A percentile compares a stretch with the other conserved stretches of the same genome.
phyloP scores from a whole-genome alignment of 441 rosid genomes.

The Raphanus hybrid region DNA sequence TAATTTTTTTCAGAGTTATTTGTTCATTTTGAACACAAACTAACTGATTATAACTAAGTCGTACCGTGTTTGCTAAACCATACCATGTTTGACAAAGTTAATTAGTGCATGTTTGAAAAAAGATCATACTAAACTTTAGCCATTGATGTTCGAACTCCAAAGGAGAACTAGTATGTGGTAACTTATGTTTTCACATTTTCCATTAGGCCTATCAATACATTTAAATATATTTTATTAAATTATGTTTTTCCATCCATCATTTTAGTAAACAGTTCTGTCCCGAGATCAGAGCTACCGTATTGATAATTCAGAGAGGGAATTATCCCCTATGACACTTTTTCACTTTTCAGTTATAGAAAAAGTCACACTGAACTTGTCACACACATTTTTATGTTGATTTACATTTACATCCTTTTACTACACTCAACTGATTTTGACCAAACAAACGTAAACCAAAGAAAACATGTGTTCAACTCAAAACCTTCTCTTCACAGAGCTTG shows the following conservation, averaged over 20 bases:
- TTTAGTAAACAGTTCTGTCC: background rate
- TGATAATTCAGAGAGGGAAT: no score
- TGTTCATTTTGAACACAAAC: background rate
- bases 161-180: background rate
- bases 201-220: background rate
- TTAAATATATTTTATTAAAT: no score
- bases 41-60: background rate
- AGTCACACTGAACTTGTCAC: no score
- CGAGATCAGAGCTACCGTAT: background rate
- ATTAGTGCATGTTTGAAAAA: background rate
- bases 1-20: background rate
- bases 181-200: background rate
- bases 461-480: no score
- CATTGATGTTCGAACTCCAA: background rate
- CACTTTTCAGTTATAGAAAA: no score
- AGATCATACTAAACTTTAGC: background rate
- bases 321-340: no score
- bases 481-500: no score
- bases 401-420: no score
- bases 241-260: background rate
- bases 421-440: no score
- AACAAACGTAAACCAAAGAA: no score
- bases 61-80: background rate
- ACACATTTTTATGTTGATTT: no score
- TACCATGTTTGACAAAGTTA: background rate